A percentile compares a stretch with the other conserved stretches of the same genome.
These are phyloP conservation scores for Wallacemonas rigidus DNA, from an alignment of 208 protist species.

Conservation along the genomic window DNA sequence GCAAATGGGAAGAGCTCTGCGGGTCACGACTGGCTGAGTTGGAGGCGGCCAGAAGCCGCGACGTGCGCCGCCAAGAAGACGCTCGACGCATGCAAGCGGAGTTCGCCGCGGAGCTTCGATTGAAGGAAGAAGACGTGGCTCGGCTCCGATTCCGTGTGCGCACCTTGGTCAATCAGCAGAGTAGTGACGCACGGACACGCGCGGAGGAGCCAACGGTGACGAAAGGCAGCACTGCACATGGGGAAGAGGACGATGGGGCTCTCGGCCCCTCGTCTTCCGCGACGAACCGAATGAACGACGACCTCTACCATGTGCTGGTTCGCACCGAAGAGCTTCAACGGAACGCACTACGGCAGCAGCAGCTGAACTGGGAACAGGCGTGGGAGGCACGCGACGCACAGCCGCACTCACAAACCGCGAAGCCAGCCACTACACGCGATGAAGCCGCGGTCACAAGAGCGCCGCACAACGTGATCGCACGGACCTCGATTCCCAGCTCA, in stretches of 20 bases:
- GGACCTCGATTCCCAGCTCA: neutral
- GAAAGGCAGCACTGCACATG: too few species aligned
- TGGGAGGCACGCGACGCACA: conserved; percentile 18
- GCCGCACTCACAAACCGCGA: neutral
- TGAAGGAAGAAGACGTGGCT: conserved; percentile 80
- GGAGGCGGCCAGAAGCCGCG: conserved; percentile 65
- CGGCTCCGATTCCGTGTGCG: conserved; percentile 74
- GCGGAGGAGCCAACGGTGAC: too few species aligned
- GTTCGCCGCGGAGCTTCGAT: conserved; percentile 68
- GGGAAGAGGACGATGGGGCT: too few species aligned
- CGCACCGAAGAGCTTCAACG: conserved; percentile 58
- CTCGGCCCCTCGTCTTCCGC: neutral
- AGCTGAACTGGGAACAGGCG: conserved; percentile 36
- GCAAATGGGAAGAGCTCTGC: conserved; percentile 82
- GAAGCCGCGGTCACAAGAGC: too few species aligned
- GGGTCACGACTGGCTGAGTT: conserved; percentile 67
- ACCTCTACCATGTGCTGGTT: conserved; percentile 49
- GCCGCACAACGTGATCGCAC: too few species aligned
- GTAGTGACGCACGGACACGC: neutral
- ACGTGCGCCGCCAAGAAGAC: conserved; percentile 68
- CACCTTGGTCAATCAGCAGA: conserved; percentile 19
- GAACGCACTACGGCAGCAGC: conserved; percentile 40
- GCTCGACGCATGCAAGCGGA: conserved; percentile 71
- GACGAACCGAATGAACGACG: conserved; percentile 13
- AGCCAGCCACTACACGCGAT: too few species aligned